Evolutionary conservation across 495 filamentous ascomycete species (phyloP).

Genomic region (Xanthoparmelia taractica): DNA sequence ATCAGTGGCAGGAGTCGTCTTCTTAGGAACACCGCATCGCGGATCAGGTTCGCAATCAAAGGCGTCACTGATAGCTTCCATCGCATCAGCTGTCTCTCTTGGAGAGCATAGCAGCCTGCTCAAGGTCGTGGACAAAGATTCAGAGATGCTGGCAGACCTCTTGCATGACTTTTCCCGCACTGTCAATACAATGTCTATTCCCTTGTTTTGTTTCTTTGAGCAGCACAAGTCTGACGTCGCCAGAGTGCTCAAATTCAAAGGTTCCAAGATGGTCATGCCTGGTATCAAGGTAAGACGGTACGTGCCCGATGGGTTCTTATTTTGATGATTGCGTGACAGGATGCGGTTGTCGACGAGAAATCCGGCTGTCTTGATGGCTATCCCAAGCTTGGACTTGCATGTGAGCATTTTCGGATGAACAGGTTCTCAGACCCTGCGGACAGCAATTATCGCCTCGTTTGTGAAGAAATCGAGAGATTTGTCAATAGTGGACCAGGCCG

Average conservation of each 20-base stretch:
- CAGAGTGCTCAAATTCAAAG: background rate
- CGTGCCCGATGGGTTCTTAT: no score
- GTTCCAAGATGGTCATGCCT: background rate
- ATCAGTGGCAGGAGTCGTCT: background rate
- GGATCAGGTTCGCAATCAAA: background rate
- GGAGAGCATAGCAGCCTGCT: background rate
- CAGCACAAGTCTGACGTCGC: conserved; percentile 6
- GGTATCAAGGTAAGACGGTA: no score
- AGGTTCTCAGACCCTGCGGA: conserved; percentile 2
- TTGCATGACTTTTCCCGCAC: conserved; percentile 4
- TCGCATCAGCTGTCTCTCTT: background rate
- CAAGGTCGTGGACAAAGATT: background rate
- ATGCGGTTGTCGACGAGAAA: conserved; percentile 1
- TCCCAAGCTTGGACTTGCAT: background rate
- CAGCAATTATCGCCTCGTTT: background rate
- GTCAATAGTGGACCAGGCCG: background rate
- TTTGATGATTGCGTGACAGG: no score
- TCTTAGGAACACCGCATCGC: conserved; percentile 2
- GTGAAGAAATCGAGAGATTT: background rate
- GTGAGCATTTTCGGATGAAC: conserved; percentile 5
- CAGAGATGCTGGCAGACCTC: background rate
- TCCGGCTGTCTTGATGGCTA: conserved; percentile 2
- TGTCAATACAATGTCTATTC: conserved; percentile 1
- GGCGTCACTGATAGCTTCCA: background rate
- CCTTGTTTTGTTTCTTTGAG: conserved; percentile 4